phyloP scores from a whole-genome alignment of 2,329 filamentous ascomycete species.

The Fusarium camptoceras region DNA sequence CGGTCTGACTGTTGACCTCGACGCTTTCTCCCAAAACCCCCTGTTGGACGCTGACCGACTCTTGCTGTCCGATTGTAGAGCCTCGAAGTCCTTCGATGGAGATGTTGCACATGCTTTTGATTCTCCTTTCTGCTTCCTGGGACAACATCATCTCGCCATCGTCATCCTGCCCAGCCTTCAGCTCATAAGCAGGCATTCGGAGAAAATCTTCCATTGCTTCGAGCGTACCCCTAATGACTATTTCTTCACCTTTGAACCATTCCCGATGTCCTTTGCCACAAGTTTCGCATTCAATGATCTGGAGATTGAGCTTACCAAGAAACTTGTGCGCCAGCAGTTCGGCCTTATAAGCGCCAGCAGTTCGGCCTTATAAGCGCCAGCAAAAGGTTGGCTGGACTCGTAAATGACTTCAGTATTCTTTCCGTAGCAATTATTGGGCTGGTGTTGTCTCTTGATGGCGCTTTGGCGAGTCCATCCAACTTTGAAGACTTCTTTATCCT shows the following conservation, averaged over 20 bases:
- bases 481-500: constrained; percentile 9
- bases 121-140: neutral
- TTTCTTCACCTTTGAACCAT: constrained; percentile 2
- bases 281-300: neutral
- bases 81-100: neutral
- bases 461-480: constrained; percentile 17
- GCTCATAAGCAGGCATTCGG: constrained; percentile 13
- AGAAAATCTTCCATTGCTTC: constrained; percentile 24
- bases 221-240: constrained; percentile 1
- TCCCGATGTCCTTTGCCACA: constrained; percentile 17
- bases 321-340: constrained; percentile 5
- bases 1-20: neutral
- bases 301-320: neutral
- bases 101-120: constrained; percentile 15
- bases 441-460: neutral
- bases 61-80: neutral
- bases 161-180: neutral
- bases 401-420: constrained; percentile 3
- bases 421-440: constrained; percentile 20
- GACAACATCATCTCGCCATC: constrained; percentile 17
- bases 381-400: constrained; percentile 10
- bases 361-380: constrained; percentile 15
- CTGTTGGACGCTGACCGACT: neutral
- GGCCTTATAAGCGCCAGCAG: constrained; percentile 8
- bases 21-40: neutral